A percentile compares a stretch with the other conserved stretches of the same genome.
Evolutionary conservation across 441 rosid species (phyloP).

Genomic region (Populus hybrid): DNA sequence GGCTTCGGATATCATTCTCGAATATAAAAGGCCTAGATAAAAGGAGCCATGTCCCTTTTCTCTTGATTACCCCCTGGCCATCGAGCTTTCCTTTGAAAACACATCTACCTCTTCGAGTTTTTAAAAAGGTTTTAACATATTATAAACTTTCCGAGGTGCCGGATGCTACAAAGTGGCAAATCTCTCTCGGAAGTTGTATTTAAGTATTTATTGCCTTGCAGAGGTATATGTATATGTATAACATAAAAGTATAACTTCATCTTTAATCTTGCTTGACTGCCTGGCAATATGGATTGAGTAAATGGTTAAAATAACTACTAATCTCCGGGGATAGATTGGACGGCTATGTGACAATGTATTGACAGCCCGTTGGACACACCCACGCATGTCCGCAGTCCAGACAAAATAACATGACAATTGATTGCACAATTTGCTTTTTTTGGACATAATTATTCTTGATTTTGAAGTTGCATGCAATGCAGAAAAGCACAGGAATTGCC

Average conservation of each 20-base stretch:
- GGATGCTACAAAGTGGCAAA: background rate
- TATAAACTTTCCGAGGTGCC: too few species aligned
- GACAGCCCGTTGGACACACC: background rate
- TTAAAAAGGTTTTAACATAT: too few species aligned
- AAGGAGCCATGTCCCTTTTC: slow-evolving; percentile 10
- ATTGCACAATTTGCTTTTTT: background rate
- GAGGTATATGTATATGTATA: too few species aligned
- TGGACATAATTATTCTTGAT: slow-evolving; percentile 1
- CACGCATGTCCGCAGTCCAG: slow-evolving; percentile 1
- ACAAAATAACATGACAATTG: background rate
- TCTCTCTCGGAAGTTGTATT: background rate
- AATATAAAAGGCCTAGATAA: background rate
- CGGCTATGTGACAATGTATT: background rate
- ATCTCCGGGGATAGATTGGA: background rate
- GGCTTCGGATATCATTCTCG: background rate
- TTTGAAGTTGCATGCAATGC: background rate
- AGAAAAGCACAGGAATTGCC: background rate
- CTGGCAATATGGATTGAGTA: background rate
- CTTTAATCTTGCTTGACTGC: background rate
- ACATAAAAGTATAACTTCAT: background rate
- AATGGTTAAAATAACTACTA: background rate
- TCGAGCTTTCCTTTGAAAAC: background rate
- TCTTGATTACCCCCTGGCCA: background rate
- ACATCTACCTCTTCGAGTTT: background rate
- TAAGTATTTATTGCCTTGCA: background rate